Evolutionary conservation across 352 stramenopile species (phyloP).

Genomic region (Phytopythium chamaehyphon): DNA sequence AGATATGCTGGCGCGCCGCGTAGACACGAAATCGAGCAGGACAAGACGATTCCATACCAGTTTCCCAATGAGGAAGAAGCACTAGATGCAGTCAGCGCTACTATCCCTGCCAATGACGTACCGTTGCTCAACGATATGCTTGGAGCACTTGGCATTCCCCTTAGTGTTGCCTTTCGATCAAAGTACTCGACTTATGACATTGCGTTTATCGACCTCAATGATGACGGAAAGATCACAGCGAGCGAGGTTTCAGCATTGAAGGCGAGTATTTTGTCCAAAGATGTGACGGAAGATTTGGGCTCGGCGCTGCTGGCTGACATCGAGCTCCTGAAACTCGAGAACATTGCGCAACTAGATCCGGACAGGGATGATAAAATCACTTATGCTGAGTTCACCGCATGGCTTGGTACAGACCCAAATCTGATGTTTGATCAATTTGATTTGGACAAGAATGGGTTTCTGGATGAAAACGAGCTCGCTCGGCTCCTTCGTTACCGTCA

Average conservation of each 20-base stretch:
- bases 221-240: conserved; percentile 67
- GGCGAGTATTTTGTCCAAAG: conserved; percentile 18
- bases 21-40: conserved; percentile 36
- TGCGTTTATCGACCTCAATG: conserved; percentile 56
- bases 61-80: conserved; percentile 59
- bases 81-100: conserved; percentile 6
- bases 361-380: conserved; percentile 56
- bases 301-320: conserved; percentile 46
- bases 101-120: conserved; percentile 51
- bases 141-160: conserved; percentile 56
- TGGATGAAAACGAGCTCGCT: conserved; percentile 82
- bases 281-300: conserved; percentile 39
- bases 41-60: conserved; percentile 27
- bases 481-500: conserved; percentile 63
- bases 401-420: conserved; percentile 67
- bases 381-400: conserved; percentile 62
- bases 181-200: conserved; percentile 78
- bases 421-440: conserved; percentile 84
- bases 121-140: conserved; percentile 62
- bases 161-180: conserved; percentile 41
- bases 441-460: conserved; percentile 77
- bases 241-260: conserved; percentile 43
- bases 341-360: conserved; percentile 45
- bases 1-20: conserved; percentile 51
- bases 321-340: conserved; percentile 49